phyloP scores from a whole-genome alignment of 352 stramenopile species.

The Peronospora belbahrii region DNA sequence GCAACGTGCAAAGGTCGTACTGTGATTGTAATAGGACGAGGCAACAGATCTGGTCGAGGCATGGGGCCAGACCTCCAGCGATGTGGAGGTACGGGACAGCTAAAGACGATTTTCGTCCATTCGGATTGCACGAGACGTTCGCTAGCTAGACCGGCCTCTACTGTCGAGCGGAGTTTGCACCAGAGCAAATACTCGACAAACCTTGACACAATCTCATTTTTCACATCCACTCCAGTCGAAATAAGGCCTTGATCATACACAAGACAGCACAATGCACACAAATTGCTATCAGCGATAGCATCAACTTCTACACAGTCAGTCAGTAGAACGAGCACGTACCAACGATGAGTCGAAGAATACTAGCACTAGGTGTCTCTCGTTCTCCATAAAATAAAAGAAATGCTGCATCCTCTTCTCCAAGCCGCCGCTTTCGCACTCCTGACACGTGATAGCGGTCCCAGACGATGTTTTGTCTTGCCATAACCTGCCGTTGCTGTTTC shows the following conservation, averaged over 20 bases:
- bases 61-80: constrained; percentile 32
- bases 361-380: constrained; percentile 35
- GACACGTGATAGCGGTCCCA: constrained; percentile 7
- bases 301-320: neutral
- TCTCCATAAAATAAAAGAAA: constrained; percentile 65
- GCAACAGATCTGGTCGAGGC: constrained; percentile 35
- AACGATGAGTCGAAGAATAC: constrained; percentile 48
- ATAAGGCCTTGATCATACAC: constrained; percentile 38
- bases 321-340: constrained; percentile 26
- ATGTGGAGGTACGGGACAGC: constrained; percentile 26
- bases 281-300: constrained; percentile 1
- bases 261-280: constrained; percentile 1
- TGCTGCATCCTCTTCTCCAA: constrained; percentile 59
- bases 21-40: constrained; percentile 52
- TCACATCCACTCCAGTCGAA: constrained; percentile 27
- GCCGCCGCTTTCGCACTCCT: constrained; percentile 22
- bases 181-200: constrained; percentile 51
- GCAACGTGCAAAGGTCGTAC: constrained; percentile 42
- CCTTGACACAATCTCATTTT: constrained; percentile 18
- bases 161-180: constrained; percentile 36
- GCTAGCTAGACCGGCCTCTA: constrained; percentile 28
- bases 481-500: constrained; percentile 1
- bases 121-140: constrained; percentile 47
- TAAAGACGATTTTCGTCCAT: constrained; percentile 80
- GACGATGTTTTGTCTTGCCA: constrained; percentile 1